phyloP scores from a whole-genome alignment of 148 eudicot genomes.

The Heliamphora exappendiculata region DNA sequence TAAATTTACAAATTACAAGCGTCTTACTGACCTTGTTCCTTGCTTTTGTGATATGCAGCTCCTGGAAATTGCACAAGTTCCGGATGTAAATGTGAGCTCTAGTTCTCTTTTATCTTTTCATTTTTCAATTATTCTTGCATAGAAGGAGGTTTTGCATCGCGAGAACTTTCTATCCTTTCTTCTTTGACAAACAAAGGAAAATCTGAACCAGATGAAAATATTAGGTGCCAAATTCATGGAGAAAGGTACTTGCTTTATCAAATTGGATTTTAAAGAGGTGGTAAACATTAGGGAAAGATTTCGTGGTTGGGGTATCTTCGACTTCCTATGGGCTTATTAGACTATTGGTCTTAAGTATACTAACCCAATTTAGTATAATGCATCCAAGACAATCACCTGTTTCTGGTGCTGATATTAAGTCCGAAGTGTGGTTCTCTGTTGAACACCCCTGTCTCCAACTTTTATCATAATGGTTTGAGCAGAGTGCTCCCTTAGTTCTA shows the following conservation, averaged over 20 bases:
- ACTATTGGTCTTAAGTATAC: neutral
- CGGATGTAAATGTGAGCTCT: constrained; percentile 9
- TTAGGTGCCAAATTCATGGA: neutral
- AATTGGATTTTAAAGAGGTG: neutral
- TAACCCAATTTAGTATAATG: neutral
- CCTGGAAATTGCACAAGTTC: constrained; percentile 10
- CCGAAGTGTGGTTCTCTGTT: neutral
- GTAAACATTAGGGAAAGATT: neutral
- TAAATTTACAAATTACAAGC: neutral
- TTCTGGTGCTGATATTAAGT: neutral
- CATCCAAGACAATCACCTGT: neutral
- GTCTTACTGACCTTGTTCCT: neutral
- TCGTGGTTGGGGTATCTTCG: neutral
- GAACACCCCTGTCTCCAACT: neutral
- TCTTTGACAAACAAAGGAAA: neutral
- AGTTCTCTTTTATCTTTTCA: neutral
- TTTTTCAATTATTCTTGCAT: neutral
- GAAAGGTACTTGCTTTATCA: neutral
- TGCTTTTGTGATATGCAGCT: neutral
- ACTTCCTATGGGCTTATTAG: neutral
- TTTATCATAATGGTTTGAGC: neutral
- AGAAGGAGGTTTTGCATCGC: neutral
- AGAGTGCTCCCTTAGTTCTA: neutral
- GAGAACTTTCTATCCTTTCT: neutral
- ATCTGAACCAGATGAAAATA: neutral